These are phyloP conservation scores for Glycine tomentella DNA, from an alignment of 306 rosid species.

Conservation along the genomic window DNA sequence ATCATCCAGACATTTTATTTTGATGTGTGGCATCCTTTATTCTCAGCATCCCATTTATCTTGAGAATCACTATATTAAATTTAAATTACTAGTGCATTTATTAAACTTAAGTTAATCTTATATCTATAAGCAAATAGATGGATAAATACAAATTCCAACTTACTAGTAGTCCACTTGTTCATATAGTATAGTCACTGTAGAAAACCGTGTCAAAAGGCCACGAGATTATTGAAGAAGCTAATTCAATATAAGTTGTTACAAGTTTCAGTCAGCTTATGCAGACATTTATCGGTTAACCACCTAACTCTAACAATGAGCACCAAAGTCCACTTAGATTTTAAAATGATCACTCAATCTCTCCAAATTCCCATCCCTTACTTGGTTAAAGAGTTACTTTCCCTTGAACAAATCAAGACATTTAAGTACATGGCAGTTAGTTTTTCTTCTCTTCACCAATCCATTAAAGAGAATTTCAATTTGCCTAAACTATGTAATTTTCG, in stretches of 20 bases:
- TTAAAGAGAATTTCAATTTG: conserved; percentile 14
- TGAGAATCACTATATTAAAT: background rate
- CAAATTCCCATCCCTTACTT: conserved; percentile 16
- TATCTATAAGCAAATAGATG: too few relatives aligned
- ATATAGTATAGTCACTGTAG: background rate
- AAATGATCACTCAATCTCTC: conserved; percentile 18
- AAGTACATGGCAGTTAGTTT: background rate
- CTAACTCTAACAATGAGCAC: background rate
- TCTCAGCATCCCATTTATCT: too few relatives aligned
- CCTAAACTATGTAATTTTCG: conserved; percentile 1
- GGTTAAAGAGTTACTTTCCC: conserved; percentile 1
- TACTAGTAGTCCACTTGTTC: background rate
- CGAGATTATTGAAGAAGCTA: background rate
- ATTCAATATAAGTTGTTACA: conserved; percentile 14
- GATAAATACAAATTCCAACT: background rate
- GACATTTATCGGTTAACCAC: background rate
- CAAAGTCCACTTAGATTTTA: background rate
- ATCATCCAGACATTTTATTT: background rate
- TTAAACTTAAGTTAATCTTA: background rate
- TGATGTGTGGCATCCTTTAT: background rate
- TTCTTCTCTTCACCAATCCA: conserved; percentile 22
- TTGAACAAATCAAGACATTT: background rate
- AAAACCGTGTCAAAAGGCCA: background rate
- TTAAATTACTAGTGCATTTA: background rate
- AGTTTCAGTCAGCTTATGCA: background rate